These are phyloP conservation scores for Diplogelasinospora grovesii DNA, from an alignment of 495 filamentous ascomycete species.

Conservation along the genomic window DNA sequence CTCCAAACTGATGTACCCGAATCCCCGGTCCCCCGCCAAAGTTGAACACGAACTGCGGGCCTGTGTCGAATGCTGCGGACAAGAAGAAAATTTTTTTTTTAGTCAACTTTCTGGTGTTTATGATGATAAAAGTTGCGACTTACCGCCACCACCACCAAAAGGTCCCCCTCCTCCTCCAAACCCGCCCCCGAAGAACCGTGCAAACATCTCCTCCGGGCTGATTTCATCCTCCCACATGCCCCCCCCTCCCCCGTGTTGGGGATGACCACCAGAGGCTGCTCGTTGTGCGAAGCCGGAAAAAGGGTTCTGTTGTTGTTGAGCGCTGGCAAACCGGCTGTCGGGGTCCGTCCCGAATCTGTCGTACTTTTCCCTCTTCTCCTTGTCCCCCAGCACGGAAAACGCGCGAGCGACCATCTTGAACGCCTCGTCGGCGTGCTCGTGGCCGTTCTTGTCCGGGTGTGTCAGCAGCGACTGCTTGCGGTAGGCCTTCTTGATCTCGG, in stretches of 20 bases:
- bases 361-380: slow-evolving; percentile 81
- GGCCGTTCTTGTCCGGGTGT: slow-evolving; percentile 98
- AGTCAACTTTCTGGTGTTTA: too few relatives aligned
- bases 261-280: slow-evolving; percentile 33
- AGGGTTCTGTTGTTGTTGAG: slow-evolving; percentile 50
- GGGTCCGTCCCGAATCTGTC: slow-evolving; percentile 89
- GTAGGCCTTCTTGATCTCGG: slow-evolving; percentile 92
- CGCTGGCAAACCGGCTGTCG: slow-evolving; percentile 70
- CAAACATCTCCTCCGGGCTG: slow-evolving; percentile 92
- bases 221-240: slow-evolving; percentile 83
- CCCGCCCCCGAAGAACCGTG: slow-evolving; percentile 85
- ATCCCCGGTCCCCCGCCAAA: slow-evolving; percentile 76
- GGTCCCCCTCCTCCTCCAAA: slow-evolving; percentile 62
- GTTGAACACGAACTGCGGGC: slow-evolving; percentile 87
- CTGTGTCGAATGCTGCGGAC: slow-evolving; percentile 52
- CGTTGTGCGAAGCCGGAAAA: slow-evolving; percentile 66
- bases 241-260: slow-evolving; percentile 37
- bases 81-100: too few relatives aligned
- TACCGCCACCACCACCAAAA: slow-evolving; percentile 36
- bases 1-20: slow-evolving; percentile 82
- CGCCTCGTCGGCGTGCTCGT: slow-evolving; percentile 91
- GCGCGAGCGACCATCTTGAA: slow-evolving; percentile 97
- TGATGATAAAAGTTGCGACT: slow-evolving; percentile 1
- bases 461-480: slow-evolving; percentile 80
- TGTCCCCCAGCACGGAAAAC: slow-evolving; percentile 87